phyloP scores from a whole-genome alignment of 2,329 filamentous ascomycete genomes.

The Fusarium sp. region DNA sequence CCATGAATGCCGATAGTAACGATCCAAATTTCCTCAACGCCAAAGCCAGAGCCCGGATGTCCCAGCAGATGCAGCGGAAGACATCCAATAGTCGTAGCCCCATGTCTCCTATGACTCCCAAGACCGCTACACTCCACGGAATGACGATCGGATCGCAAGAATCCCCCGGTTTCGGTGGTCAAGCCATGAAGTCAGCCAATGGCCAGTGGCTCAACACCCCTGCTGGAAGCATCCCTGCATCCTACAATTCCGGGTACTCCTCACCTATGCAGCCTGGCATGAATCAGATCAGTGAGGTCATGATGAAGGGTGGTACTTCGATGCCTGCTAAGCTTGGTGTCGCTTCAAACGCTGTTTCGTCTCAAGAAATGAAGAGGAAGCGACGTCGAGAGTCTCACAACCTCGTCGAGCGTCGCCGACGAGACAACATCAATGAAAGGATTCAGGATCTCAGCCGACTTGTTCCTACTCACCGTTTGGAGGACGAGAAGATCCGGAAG shows the following conservation, averaged over 20 bases:
- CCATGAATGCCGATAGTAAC: conserved; percentile 62
- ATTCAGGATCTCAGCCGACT: conserved; percentile 97
- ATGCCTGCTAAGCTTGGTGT: conserved; percentile 86
- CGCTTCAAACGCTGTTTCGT: conserved; percentile 69
- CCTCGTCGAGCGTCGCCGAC: conserved; percentile 90
- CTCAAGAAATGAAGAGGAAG: conserved; percentile 94
- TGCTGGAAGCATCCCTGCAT: conserved; percentile 81
- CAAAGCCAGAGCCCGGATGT: conserved; percentile 70
- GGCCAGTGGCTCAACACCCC: conserved; percentile 92
- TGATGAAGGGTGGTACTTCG: conserved; percentile 88
- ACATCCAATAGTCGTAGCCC: conserved; percentile 76
- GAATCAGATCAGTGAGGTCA: conserved; percentile 87
- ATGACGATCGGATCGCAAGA: conserved; percentile 77
- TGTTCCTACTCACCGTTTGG: conserved; percentile 90
- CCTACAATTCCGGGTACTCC: conserved; percentile 88
- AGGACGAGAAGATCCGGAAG: conserved; percentile 97
- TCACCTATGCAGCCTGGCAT: conserved; percentile 80
- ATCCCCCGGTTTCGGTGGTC: conserved; percentile 77
- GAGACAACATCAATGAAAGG: conserved; percentile 98
- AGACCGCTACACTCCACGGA: conserved; percentile 80
- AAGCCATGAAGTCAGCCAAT: conserved; percentile 89
- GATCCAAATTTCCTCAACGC: conserved; percentile 71
- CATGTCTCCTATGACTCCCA: conserved; percentile 79
- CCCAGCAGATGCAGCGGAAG: conserved; percentile 77
- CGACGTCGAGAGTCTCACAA: conserved; percentile 95